Base-by-base conservation (phyloP, 768 basidiomycete genomes). In the Tricholoma sp. region DNA sequence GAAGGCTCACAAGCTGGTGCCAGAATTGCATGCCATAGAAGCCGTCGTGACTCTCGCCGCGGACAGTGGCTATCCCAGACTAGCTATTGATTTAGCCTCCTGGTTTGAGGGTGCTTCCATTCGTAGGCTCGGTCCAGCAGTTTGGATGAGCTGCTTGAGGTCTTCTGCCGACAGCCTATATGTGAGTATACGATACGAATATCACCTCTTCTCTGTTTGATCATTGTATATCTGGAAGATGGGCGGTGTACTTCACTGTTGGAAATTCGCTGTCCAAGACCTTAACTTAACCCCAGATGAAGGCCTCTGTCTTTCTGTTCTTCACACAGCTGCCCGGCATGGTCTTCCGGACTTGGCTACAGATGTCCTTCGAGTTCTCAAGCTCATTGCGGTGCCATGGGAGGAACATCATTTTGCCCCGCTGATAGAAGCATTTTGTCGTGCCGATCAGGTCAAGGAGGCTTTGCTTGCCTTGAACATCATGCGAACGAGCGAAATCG, bases 351-450 rank as follows among this genome's bases (percentile, higher is more conserved):
- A 83, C 47, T 76, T 94, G 0, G 91, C 86, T 20, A 73, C 80
- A 12, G 83, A 85, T 41, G 88, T 80, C 29, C 70, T 94, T 41
- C 80, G 77, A 1, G 71, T 79, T 6, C 72, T 95, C 37, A 76
- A 80, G 45, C 52, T 59, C 9, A 69, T 80, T 7, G 76, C 78
- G 13, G 69, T 82, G 12, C 65, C 74, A 47, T 76, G 80, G 71
- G 65, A 76, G 63, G 92, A 94, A 66, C 71, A 88, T 63, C 93
- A 95, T 66, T 83, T 91, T 61, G 82, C 88, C 1, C 83, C 91
- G 2, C 70, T 94, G 18, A 73, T 94, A 31, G 88, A 93, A 65
- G 84, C 91, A 0, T 84, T 88, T 63, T 82, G 81, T 68, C 78
- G 73, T 12, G 77, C 75, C 28, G 74, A 75, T 1, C 75, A 82